Evolutionary conservation across 1,284 basidiomycete species (phyloP).

Genomic region (Coniophora puteana): DNA sequence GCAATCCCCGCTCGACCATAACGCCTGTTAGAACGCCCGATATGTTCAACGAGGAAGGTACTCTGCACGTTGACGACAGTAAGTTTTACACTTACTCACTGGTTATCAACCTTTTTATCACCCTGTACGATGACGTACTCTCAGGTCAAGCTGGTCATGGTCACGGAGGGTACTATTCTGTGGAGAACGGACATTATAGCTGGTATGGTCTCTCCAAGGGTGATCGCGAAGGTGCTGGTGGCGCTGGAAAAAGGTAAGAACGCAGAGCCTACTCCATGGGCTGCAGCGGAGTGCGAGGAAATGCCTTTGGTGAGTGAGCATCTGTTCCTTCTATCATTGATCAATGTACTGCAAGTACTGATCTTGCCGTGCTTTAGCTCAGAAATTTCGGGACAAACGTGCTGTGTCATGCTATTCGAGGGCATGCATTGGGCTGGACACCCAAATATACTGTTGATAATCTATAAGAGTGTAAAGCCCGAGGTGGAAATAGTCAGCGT

Average conservation of each 20-base stretch:
- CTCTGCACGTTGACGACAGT: slow-evolving; percentile 27
- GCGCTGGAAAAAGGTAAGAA: slow-evolving; percentile 26
- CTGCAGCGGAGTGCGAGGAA: no score
- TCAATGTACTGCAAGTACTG: neutral
- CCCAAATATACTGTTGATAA: slow-evolving; percentile 43
- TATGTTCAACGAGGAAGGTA: slow-evolving; percentile 26
- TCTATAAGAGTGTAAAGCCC: slow-evolving; percentile 40
- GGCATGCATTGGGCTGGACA: slow-evolving; percentile 54
- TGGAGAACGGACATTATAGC: slow-evolving; percentile 42
- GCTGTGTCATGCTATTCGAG: slow-evolving; percentile 45
- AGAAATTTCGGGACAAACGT: slow-evolving; percentile 50
- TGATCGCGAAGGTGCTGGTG: slow-evolving; percentile 27
- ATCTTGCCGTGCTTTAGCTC: slow-evolving; percentile 24
- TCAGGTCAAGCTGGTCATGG: slow-evolving; percentile 36
- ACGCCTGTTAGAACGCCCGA: slow-evolving; percentile 26
- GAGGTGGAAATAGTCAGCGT: slow-evolving; percentile 39
- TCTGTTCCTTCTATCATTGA: no score
- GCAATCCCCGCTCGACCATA: slow-evolving; percentile 34
- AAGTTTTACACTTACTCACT: slow-evolving; percentile 4
- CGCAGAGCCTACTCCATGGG: slow-evolving; percentile 28
- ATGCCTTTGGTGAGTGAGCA: no score
- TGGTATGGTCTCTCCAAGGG: slow-evolving; percentile 25
- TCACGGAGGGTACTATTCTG: slow-evolving; percentile 48
- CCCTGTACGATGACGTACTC: slow-evolving; percentile 30
- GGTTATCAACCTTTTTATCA: slow-evolving; percentile 26